Evolutionary conservation across 768 basidiomycete species (phyloP).

Genomic region (Pisolithus sp.): DNA sequence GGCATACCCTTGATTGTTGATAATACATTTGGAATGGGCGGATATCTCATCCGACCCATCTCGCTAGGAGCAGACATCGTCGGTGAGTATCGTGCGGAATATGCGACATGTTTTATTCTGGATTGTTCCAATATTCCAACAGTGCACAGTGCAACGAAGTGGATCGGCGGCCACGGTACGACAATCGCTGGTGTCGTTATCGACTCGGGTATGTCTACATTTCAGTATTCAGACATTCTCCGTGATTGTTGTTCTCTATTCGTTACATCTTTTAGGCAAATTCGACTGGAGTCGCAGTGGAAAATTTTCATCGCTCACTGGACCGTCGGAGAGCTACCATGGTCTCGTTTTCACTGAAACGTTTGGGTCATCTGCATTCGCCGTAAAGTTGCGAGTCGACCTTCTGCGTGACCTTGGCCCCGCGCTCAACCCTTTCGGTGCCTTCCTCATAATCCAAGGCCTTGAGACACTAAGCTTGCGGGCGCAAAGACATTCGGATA

Average conservation of each 20-base stretch:
- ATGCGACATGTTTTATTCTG: background rate
- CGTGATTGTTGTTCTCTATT: background rate
- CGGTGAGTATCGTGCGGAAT: constrained; percentile 17
- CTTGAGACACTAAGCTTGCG: constrained; percentile 59
- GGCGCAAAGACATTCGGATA: constrained; percentile 50
- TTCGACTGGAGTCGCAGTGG: constrained; percentile 52
- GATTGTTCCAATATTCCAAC: background rate
- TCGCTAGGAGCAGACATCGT: constrained; percentile 55
- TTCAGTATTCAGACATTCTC: background rate
- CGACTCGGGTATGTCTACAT: constrained; percentile 41
- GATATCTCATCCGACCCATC: constrained; percentile 50
- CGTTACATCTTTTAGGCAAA: constrained; percentile 31
- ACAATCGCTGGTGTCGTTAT: constrained; percentile 60
- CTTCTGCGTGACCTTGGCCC: constrained; percentile 49
- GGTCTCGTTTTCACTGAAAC: constrained; percentile 45
- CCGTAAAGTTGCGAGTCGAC: constrained; percentile 46
- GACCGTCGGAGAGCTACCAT: constrained; percentile 52
- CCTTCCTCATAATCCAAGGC: constrained; percentile 54
- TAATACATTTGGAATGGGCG: constrained; percentile 59
- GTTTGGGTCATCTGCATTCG: constrained; percentile 48
- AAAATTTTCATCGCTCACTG: constrained; percentile 50
- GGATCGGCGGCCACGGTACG: constrained; percentile 65
- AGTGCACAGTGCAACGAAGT: constrained; percentile 59
- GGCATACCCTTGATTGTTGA: constrained; percentile 60
- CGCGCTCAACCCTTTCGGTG: constrained; percentile 48